phyloP scores from a whole-genome alignment of 371 early-diverging fungal genomes.

The Apophysomyces ossiformis region DNA sequence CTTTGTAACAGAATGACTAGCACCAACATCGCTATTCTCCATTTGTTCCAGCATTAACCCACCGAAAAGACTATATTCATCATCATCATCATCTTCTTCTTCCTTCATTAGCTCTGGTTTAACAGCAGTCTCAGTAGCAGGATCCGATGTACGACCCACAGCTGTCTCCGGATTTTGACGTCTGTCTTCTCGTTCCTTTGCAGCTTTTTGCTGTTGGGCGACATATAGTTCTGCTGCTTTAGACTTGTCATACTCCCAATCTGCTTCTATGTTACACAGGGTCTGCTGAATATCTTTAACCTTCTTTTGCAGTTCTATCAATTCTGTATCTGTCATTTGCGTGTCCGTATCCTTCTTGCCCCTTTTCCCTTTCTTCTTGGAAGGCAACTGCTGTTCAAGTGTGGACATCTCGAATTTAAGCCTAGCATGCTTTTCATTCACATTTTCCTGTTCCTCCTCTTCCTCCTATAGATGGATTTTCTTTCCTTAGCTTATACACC shows the following conservation, averaged over 20 bases:
- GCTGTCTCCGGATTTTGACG: constrained; percentile 35
- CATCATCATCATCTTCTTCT: constrained; percentile 13
- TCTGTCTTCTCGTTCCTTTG: constrained; percentile 32
- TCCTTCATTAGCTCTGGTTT: background rate
- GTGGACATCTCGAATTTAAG: constrained; percentile 26
- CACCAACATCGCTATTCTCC: constrained; percentile 17
- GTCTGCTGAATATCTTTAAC: constrained; percentile 52
- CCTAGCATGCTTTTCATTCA: constrained; percentile 40
- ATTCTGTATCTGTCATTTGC: constrained; percentile 14
- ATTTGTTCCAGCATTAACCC: constrained; percentile 32
- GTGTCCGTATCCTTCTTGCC: constrained; percentile 34
- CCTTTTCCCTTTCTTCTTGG: constrained; percentile 32
- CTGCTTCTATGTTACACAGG: constrained; percentile 49
- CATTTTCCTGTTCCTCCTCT: constrained; percentile 28
- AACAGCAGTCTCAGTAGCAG: constrained; percentile 10
- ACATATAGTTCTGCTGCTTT: constrained; percentile 38
- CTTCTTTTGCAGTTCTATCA: constrained; percentile 35
- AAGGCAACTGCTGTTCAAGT: constrained; percentile 32
- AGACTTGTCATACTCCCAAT: constrained; percentile 54
- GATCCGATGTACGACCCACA: constrained; percentile 15
- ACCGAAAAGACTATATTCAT: constrained; percentile 22
- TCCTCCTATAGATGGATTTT: constrained; percentile 27
- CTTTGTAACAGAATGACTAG: background rate
- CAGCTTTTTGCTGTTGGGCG: constrained; percentile 27
- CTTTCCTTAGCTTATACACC: constrained; percentile 8